Conservation (phyloP, 202 grass and related monocot genomes). For the Dendrocalamus latiflorus region DNA sequence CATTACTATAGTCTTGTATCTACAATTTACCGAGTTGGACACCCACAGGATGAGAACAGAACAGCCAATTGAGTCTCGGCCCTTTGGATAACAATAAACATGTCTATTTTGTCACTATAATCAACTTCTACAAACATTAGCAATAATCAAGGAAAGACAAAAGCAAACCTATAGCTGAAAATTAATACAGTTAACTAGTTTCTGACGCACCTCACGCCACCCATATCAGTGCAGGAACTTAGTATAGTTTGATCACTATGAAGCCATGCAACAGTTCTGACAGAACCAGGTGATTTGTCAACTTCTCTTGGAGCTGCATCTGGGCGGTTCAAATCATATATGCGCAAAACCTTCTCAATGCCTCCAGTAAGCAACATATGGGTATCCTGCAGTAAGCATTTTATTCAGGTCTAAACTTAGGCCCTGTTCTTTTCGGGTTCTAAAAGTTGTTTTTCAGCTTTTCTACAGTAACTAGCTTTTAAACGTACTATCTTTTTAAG, state of each 20-base stretch:
- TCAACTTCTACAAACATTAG: neutral
- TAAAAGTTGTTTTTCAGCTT: too few relatives aligned
- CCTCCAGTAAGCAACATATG: constrained; percentile 71
- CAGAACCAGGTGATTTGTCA: constrained; percentile 70
- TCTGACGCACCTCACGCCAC: constrained; percentile 57
- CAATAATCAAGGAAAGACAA: neutral
- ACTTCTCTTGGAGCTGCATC: constrained; percentile 72
- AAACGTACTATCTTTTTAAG: too few relatives aligned
- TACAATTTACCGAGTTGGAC: neutral
- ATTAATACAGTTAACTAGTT: neutral
- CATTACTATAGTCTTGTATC: neutral
- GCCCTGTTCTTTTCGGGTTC: too few relatives aligned
- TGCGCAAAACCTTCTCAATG: constrained; percentile 67
- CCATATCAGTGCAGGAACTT: constrained; percentile 66
- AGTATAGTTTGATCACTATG: constrained; percentile 79
- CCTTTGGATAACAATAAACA: neutral
- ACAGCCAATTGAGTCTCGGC: neutral
- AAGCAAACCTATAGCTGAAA: neutral
- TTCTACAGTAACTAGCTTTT: too few relatives aligned
- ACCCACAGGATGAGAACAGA: neutral
- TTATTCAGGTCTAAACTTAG: neutral
- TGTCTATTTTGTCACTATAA: neutral
- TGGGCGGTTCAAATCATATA: constrained; percentile 77
- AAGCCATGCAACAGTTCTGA: constrained; percentile 76
- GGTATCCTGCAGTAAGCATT: constrained; percentile 53